Evolutionary conservation across 495 filamentous ascomycete species (phyloP).

Genomic region (Penicillium longicatenatum): DNA sequence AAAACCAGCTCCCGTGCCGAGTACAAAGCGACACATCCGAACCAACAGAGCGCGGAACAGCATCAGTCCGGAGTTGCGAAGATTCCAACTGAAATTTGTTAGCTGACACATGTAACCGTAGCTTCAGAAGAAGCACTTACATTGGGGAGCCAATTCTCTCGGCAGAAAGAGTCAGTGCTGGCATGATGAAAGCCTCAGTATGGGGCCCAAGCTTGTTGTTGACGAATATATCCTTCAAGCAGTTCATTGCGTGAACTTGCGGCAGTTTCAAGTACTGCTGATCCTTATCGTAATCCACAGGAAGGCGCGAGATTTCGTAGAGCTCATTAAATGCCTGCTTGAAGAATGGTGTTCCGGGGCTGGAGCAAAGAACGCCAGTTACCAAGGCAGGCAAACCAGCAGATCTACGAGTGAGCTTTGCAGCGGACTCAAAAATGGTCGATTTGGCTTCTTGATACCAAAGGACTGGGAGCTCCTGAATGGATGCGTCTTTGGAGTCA

Average conservation of each 20-base stretch:
- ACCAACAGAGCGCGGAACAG: slow-evolving; percentile 82
- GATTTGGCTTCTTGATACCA: slow-evolving; percentile 71
- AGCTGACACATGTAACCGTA: slow-evolving; percentile 7
- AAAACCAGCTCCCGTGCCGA: slow-evolving; percentile 38
- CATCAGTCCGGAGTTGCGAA: slow-evolving; percentile 90
- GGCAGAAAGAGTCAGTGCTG: slow-evolving; percentile 73
- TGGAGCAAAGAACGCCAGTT: slow-evolving; percentile 64
- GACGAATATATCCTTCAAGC: slow-evolving; percentile 82
- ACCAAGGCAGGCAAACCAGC: slow-evolving; percentile 88
- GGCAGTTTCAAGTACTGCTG: slow-evolving; percentile 64
- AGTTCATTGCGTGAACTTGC: slow-evolving; percentile 94
- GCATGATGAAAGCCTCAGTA: slow-evolving; percentile 69
- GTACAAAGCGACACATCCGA: slow-evolving; percentile 52
- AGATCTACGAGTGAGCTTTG: slow-evolving; percentile 83
- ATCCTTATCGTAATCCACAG: slow-evolving; percentile 46
- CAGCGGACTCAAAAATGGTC: slow-evolving; percentile 68
- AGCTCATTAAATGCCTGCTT: slow-evolving; percentile 54
- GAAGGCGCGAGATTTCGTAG: slow-evolving; percentile 56
- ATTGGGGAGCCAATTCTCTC: slow-evolving; percentile 64
- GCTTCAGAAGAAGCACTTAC: slow-evolving; percentile 34
- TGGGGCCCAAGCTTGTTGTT: slow-evolving; percentile 66
- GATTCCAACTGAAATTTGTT: slow-evolving; percentile 69
- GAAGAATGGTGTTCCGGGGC: slow-evolving; percentile 47
- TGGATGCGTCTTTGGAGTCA: slow-evolving; percentile 49
- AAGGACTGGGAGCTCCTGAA: slow-evolving; percentile 37